Evolutionary conservation across 495 filamentous ascomycete species (phyloP).

Genomic region (Lophiostoma macrostomum): DNA sequence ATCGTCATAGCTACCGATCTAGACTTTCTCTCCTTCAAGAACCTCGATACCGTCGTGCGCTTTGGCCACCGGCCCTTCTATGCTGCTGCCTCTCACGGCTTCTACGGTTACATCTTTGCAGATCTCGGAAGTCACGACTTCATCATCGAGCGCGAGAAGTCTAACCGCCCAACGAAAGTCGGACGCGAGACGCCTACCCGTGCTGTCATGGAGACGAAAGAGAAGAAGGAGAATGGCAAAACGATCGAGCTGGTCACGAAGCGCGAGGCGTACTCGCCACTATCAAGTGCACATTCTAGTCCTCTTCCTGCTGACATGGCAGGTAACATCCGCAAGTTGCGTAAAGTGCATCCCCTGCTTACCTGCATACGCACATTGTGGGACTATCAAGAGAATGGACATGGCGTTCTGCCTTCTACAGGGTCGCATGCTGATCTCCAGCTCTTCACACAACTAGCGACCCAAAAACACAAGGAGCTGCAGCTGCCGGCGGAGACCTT

Average conservation of each 20-base stretch:
- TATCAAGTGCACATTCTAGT: constrained; percentile 73
- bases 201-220: constrained; percentile 64
- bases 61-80: constrained; percentile 78
- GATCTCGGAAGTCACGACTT: constrained; percentile 87
- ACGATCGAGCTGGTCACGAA: constrained; percentile 88
- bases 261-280: constrained; percentile 79
- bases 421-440: constrained; percentile 54
- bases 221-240: constrained; percentile 69
- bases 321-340: constrained; percentile 61
- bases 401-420: constrained; percentile 55
- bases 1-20: constrained; percentile 90
- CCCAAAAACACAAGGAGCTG: constrained; percentile 69
- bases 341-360: constrained; percentile 73
- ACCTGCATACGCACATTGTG: constrained; percentile 79
- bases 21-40: constrained; percentile 64
- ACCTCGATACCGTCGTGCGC: constrained; percentile 79
- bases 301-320: constrained; percentile 67
- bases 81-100: constrained; percentile 78
- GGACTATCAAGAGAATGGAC: constrained; percentile 63
- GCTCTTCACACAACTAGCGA: constrained; percentile 67
- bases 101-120: constrained; percentile 93
- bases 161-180: constrained; percentile 64
- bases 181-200: constrained; percentile 74
- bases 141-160: constrained; percentile 76
- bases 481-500: constrained; percentile 74